A percentile compares a stretch with the other conserved stretches of the same genome.
These are phyloP conservation scores for Psilocybe azurescens DNA, from an alignment of 768 basidiomycete genomes.

Conservation along the genomic window DNA sequence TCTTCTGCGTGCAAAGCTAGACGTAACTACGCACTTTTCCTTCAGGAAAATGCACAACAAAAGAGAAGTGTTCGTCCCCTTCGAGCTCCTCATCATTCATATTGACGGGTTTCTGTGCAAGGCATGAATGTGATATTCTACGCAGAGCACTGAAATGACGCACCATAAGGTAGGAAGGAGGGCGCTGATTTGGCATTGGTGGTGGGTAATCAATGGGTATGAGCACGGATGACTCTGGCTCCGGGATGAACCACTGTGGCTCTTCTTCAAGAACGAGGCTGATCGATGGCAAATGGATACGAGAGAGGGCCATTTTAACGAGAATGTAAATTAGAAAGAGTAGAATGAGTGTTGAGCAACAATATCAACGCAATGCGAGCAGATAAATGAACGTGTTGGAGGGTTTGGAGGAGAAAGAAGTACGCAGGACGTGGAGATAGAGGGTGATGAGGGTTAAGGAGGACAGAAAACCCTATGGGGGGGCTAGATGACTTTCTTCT, in stretches of 20 bases:
- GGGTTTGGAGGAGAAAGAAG: not conserved
- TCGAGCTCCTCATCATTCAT: not conserved
- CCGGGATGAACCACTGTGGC: slow-evolving; percentile 6
- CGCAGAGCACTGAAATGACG: not conserved
- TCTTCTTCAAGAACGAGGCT: slow-evolving; percentile 11
- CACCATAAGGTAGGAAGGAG: not conserved
- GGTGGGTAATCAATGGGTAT: not conserved
- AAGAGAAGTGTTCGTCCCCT: slow-evolving; percentile 5
- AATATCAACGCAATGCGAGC: not conserved
- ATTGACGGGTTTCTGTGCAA: slow-evolving; percentile 2
- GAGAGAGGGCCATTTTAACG: slow-evolving; percentile 9
- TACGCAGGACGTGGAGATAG: not conserved
- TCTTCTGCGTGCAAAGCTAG: not conserved
- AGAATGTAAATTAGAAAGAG: not conserved
- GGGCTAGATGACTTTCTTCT: not conserved
- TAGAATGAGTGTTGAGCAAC: not conserved
- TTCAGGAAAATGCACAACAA: slow-evolving; percentile 1
- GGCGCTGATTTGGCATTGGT: not conserved
- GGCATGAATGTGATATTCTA: not conserved
- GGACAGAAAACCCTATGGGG: not conserved
- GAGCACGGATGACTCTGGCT: not conserved
- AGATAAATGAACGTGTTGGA: not conserved
- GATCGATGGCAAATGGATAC: slow-evolving; percentile 8
- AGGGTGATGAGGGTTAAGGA: not conserved
- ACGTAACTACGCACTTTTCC: not conserved